A percentile compares a stretch with the other conserved stretches of the same genome.
Conservation (phyloP, 345 rosid species). For the Camelina laxa region DNA sequence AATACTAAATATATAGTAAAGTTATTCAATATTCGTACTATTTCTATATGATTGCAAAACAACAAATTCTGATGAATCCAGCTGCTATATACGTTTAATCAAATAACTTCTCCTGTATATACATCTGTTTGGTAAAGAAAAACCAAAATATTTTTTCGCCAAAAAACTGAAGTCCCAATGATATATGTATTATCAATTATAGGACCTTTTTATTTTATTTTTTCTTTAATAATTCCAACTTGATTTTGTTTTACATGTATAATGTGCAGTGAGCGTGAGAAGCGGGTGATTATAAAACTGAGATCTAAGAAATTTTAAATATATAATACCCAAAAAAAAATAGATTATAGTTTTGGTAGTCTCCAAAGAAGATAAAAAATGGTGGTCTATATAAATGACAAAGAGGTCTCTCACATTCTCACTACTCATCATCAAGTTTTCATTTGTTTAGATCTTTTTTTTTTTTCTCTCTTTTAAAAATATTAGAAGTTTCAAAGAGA, state of each 20-base stretch:
- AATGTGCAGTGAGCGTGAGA: conserved; percentile 23
- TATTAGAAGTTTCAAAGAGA: background rate
- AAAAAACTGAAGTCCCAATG: background rate
- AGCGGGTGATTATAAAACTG: conserved; percentile 15
- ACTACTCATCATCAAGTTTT: conserved; percentile 18
- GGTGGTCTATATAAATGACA: conserved; percentile 23
- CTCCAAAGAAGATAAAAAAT: too few species aligned
- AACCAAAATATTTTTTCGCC: background rate
- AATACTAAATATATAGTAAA: background rate
- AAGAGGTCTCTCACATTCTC: conserved; percentile 23
- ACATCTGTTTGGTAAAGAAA: background rate
- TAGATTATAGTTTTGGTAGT: background rate
- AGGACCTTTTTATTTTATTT: background rate
- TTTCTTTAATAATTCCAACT: background rate
- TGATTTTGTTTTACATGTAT: background rate
- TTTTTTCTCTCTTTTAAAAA: background rate
- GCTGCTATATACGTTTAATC: conserved; percentile 11
- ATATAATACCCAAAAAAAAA: background rate
- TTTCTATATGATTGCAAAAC: conserved; percentile 10
- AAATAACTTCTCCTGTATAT: background rate
- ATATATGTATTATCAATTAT: background rate
- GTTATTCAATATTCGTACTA: background rate
- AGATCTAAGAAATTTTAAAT: background rate
- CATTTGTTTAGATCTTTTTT: background rate
- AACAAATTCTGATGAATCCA: conserved; percentile 31